These are phyloP conservation scores for Fusarium sp. DNA, from an alignment of 2,329 filamentous ascomycete species.

Conservation along the genomic window DNA sequence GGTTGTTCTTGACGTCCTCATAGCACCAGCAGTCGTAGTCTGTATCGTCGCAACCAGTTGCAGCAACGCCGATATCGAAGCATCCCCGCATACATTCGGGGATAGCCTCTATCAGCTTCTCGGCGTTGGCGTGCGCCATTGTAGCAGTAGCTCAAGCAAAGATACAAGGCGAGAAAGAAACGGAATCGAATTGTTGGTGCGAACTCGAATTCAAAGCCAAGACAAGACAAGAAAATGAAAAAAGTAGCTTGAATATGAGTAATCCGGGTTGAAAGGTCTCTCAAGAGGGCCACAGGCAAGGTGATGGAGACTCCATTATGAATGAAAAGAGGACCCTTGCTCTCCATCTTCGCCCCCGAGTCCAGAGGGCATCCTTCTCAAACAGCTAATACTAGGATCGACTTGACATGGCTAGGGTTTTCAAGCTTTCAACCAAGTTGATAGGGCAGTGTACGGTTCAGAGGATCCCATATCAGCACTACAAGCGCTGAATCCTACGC, in stretches of 20 bases:
- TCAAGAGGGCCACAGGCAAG: slow-evolving; percentile 6
- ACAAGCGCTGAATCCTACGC: not conserved
- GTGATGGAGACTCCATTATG: slow-evolving; percentile 16
- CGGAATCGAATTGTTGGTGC: no score
- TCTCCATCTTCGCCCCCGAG: slow-evolving; percentile 3
- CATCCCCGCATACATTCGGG: slow-evolving; percentile 35
- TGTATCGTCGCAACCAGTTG: slow-evolving; percentile 33
- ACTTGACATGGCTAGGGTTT: slow-evolving; percentile 9
- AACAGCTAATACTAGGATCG: not conserved
- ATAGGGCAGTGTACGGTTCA: slow-evolving; percentile 13
- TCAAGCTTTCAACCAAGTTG: not conserved
- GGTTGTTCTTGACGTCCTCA: slow-evolving; percentile 23
- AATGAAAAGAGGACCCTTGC: slow-evolving; percentile 15
- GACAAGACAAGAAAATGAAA: not conserved
- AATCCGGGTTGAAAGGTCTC: not conserved
- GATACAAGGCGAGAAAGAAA: not conserved
- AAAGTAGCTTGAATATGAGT: not conserved
- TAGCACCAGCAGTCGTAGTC: slow-evolving; percentile 44
- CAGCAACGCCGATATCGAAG: slow-evolving; percentile 38
- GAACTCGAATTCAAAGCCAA: not conserved
- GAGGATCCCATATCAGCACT: not conserved
- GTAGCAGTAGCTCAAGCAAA: not conserved
- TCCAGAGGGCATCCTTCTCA: slow-evolving; percentile 15
- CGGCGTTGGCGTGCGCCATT: slow-evolving; percentile 39
- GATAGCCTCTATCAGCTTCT: slow-evolving; percentile 29